phyloP scores from a whole-genome alignment of 2,329 filamentous ascomycete species.

The Cladosporium sp. region DNA sequence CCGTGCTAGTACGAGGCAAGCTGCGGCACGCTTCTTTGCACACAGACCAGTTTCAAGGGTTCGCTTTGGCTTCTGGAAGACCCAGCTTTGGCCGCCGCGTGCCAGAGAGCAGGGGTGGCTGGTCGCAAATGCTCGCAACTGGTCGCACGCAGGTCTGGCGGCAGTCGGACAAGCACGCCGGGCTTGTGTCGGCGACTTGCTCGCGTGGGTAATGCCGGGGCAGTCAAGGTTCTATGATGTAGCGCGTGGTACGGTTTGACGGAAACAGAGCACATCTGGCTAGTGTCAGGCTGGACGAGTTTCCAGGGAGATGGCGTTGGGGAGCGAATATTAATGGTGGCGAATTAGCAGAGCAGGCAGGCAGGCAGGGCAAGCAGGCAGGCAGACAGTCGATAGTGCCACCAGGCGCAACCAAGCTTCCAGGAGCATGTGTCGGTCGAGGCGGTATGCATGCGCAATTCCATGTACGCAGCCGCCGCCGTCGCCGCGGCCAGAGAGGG shows the following conservation, averaged over 20 bases:
- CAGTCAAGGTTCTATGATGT: too few relatives aligned
- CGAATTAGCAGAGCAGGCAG: neutral
- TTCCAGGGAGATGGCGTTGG: neutral
- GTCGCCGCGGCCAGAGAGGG: too few relatives aligned
- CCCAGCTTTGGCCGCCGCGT: neutral
- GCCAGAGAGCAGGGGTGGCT: constrained; percentile 5
- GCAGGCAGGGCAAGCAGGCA: neutral
- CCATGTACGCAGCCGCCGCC: too few relatives aligned
- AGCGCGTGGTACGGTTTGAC: too few relatives aligned
- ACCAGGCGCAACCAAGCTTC: too few relatives aligned
- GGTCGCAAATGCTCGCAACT: neutral
- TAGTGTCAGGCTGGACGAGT: too few relatives aligned
- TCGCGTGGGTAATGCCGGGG: constrained; percentile 11
- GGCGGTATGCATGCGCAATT: constrained; percentile 8
- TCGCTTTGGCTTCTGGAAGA: constrained; percentile 11
- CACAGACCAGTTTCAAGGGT: neutral
- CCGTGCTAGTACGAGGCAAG: too few relatives aligned
- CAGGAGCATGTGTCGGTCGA: neutral
- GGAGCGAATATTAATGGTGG: neutral
- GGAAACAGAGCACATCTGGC: too few relatives aligned
- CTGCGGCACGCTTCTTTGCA: neutral
- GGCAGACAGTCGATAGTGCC: neutral
- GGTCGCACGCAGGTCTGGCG: too few relatives aligned
- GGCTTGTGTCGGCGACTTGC: constrained; percentile 9
- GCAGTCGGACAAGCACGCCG: neutral